Conservation (phyloP, 2,329 filamentous ascomycete species). For the Diaporthe citrichinensis region DNA sequence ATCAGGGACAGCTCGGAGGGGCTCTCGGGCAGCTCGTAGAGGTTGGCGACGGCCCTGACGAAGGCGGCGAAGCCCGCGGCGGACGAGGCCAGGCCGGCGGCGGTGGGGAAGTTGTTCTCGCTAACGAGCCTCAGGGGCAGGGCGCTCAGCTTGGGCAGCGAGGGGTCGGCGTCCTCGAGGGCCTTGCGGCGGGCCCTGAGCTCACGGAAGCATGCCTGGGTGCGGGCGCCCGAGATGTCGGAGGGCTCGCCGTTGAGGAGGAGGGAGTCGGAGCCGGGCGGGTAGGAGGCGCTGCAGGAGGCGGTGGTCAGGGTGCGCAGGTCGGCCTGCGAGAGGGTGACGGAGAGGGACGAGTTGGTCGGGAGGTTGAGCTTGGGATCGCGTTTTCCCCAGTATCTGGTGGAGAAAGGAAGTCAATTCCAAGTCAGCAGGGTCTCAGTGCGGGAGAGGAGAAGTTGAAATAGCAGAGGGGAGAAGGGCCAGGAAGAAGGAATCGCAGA, state of each 20-base stretch:
- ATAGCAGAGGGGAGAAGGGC: neutral
- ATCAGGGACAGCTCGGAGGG: constrained; percentile 89
- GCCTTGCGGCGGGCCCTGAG: constrained; percentile 82
- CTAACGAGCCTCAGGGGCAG: constrained; percentile 89
- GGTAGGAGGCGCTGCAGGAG: constrained; percentile 83
- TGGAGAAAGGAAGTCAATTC: neutral
- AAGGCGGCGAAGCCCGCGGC: constrained; percentile 79
- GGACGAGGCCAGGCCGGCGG: constrained; percentile 86
- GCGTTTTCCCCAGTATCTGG: constrained; percentile 93
- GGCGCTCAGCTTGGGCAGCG: constrained; percentile 84
- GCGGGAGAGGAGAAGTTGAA: too few species aligned
- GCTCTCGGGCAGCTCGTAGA: constrained; percentile 87
- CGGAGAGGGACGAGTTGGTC: constrained; percentile 97
- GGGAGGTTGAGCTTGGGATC: constrained; percentile 94
- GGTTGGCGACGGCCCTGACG: constrained; percentile 88
- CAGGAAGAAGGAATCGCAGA: constrained; percentile 41
- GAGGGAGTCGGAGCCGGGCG: constrained; percentile 72
- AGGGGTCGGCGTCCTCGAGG: constrained; percentile 79
- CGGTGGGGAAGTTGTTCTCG: constrained; percentile 99
- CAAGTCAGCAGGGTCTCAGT: too few species aligned
- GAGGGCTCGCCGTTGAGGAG: constrained; percentile 87
- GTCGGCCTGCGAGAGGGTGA: constrained; percentile 94
- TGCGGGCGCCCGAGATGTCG: constrained; percentile 88
- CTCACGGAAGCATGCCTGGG: constrained; percentile 93
- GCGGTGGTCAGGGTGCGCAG: constrained; percentile 97